Conservation (phyloP, 495 filamentous ascomycete genomes). For the Hypoxylon subgilvum region DNA sequence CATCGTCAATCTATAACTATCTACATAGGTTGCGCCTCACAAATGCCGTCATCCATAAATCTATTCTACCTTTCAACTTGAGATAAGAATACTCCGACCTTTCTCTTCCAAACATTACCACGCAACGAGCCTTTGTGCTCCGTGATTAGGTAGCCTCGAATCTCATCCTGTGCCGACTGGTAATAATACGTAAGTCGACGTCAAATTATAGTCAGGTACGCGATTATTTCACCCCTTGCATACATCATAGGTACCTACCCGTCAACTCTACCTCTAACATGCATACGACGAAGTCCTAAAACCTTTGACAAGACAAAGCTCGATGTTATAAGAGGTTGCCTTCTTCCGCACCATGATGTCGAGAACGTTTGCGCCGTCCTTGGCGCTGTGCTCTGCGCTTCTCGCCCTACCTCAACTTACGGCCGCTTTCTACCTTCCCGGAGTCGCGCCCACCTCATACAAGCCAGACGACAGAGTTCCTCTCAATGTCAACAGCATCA, state of each 20-base stretch:
- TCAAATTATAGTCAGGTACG: too few species aligned
- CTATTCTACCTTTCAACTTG: too few species aligned
- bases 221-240: too few species aligned
- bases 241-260: too few species aligned
- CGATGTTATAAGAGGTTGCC: slow-evolving; percentile 28
- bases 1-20: too few species aligned
- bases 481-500: slow-evolving; percentile 89
- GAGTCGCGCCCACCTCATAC: slow-evolving; percentile 94
- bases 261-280: too few species aligned
- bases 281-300: not conserved
- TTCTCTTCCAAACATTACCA: not conserved
- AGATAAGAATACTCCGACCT: too few species aligned
- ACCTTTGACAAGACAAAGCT: slow-evolving; percentile 4
- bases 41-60: too few species aligned
- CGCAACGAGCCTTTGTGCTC: slow-evolving; percentile 29
- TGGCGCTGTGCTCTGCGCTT: slow-evolving; percentile 54
- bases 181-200: slow-evolving; percentile 32
- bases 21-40: too few species aligned
- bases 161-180: slow-evolving; percentile 21
- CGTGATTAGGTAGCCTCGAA: slow-evolving; percentile 32
- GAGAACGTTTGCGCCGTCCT: slow-evolving; percentile 52
- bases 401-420: slow-evolving; percentile 60
- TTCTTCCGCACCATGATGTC: slow-evolving; percentile 52
- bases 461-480: slow-evolving; percentile 75
- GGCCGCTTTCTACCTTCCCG: slow-evolving; percentile 91